Base-by-base conservation (phyloP, 1,284 basidiomycete species). In the Ganoderma sp. region DNA sequence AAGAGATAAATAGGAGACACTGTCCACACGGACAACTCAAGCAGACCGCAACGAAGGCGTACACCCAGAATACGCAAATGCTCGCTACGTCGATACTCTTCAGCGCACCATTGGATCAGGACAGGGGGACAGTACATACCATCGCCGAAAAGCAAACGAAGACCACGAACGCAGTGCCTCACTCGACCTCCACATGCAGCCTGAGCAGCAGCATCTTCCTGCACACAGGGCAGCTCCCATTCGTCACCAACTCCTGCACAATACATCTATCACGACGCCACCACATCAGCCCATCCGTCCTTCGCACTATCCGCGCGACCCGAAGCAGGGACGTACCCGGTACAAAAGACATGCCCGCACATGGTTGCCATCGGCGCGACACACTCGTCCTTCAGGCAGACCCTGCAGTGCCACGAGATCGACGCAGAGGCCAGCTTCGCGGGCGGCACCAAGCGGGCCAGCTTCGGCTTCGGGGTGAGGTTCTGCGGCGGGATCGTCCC, bases 271-370 rank as follows among this genome's bases (percentile, higher is more conserved):
- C 43, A 37, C 59, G 48, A 22, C 14, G 71, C 22, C 14, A 19
- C 1, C 14, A 10, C 15, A 52, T 57, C 12, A 64, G 52, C 39
- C 4, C 52, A 17, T 9, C 3, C 9, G 34, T 12, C 9, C 22
- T 37, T 12, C 22, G 9, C 39, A 56, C 12, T 2, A n/a, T 10
- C 17, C 22, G 59, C 56, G 12, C 42, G 50, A 12, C 10, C 14
- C 17, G 9, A 59, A 48, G 15, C 14, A 14, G 39, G 32, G 9
- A 69, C 75, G 58, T 58, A 79, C 77, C 71, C 67, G 54, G 77
- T 71, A 63, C 78, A 79, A 71, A 79, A 79, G 14, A 79, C 68
- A 63, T 79, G 78, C n/a, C 78, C 78, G 37, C 78, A 79, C 66
- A 75, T 67, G n/a, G 78, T 77, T 37, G 74, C 76, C 14, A 73